Evolutionary conservation across 1,139 yeast species (phyloP), one percentile per base, ranked within the genome.

Genomic region (Nakaseomyces glabratus): DNA sequence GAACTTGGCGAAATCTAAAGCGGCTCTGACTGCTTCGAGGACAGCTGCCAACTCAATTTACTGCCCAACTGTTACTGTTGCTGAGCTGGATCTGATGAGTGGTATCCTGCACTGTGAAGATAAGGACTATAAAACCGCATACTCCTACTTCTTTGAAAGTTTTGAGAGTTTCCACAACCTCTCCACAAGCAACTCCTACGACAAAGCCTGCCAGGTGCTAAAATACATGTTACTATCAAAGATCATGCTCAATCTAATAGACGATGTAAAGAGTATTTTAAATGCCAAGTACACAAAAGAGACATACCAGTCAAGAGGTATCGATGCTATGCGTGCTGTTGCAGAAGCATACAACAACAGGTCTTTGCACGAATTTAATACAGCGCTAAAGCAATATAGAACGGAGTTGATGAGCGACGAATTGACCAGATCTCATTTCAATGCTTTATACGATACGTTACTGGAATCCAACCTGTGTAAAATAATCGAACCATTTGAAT

Each of bases 21-120:
- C 97, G 5, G 79, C 96, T 4, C 69, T 93, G 48, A 88, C 98
- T 4, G 79, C 94, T 39, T 96, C 98, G 2, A 75, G 97, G 61
- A 93, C 98, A 0, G 81, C 94, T 5, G 98, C 98, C 11, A 93
- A 90, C 58, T 74, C 96, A 24, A 85, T 93, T 39, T 93, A 88
- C 63, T 84, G 95, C 49, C 95, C 97, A 8, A 85, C 97, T n/a
- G 66, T 79, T 35, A 73, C 82, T 50, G 95, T 93, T 61, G 98
- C 98, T 1, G 94, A 86, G 54, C 69, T 93, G 40, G 98, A 93
- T 58, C 73, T 86, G 62, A 90, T 88, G 77, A 79, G 93, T 57
- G 99, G 99, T 46, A 78, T 90, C 39, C 70, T 93, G 46, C 94
- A 90, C 61, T 94, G 97, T 21, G 97, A 93, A 60, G 98, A 93